Conservation (phyloP, 2,329 filamentous ascomycete genomes). For the Lasiodiplodia hormozganensis region DNA sequence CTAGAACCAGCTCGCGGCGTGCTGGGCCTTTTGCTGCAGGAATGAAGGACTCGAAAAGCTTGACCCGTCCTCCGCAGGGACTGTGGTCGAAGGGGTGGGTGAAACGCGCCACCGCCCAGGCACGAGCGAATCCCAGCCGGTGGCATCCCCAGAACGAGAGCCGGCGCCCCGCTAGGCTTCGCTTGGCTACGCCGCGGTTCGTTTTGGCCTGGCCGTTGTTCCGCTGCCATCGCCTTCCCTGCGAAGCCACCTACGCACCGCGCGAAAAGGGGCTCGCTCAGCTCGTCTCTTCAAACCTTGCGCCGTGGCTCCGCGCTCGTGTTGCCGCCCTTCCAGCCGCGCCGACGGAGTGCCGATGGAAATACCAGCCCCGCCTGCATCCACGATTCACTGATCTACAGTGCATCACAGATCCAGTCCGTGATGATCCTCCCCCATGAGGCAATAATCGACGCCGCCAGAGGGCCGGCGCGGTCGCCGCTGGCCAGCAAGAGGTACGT, state of each 20-base stretch:
- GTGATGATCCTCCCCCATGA: constrained; percentile 1
- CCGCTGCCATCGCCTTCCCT: constrained; percentile 16
- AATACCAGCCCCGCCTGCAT: neutral
- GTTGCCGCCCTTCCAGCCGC: neutral
- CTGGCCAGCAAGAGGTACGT: constrained; percentile 18
- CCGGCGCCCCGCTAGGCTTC: constrained; percentile 12
- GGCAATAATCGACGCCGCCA: constrained; percentile 12
- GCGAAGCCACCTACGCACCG: constrained; percentile 12
- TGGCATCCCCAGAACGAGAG: neutral
- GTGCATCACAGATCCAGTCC: constrained; percentile 22
- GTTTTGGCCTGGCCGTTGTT: constrained; percentile 14
- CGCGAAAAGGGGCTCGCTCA: constrained; percentile 5
- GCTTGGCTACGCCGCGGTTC: constrained; percentile 1
- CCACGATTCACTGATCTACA: constrained; percentile 19
- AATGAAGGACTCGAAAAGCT: constrained; percentile 27
- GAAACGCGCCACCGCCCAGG: constrained; percentile 25
- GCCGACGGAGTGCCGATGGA: neutral
- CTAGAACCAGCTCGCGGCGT: neutral
- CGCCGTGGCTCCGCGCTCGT: neutral
- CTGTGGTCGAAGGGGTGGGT: constrained; percentile 8
- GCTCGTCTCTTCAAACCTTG: constrained; percentile 7
- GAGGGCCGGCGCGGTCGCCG: constrained; percentile 1
- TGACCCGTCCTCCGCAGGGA: constrained; percentile 12
- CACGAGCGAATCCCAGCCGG: constrained; percentile 22
- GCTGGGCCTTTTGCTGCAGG: neutral